Base-by-base conservation (phyloP, 2,329 filamentous ascomycete species). In the Paradendryphiella salina region DNA sequence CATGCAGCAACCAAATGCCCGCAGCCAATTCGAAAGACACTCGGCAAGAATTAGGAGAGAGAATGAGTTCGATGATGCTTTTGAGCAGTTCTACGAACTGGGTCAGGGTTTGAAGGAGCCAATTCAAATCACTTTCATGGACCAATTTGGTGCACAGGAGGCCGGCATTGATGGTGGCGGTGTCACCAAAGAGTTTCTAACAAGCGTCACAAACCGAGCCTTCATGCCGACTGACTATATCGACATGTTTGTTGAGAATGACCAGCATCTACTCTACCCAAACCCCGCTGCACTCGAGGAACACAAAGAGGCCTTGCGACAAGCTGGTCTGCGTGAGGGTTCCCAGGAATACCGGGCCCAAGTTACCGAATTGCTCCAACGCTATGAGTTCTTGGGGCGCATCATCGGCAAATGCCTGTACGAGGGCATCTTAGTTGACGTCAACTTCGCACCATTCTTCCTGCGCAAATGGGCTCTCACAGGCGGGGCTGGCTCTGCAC, bases 321-420 rank as follows among this genome's bases (percentile, higher is more conserved):
- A 77, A 40, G 65, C 69, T 0, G 82, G 83, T 0, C 54, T 85
- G 1, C 64, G 60, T 0, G 84, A 87, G 54, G 75, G 76, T 2
- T 81, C 80, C 15, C 63, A 76, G 3, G 79, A 82, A 18, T 89
- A 82, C 77, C 81, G 79, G 45, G 78, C 81, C 0, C 73, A 76
- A 2, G 77, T 90, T 40, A 71, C 75, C 3, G 80, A 85, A 21
- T 73, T 94, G 13, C 77, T 94, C 4, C 83, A 82, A 55, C 84
- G 86, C 11, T 97, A 90, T 67, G 92, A 97, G 67, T 99, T 99
- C 60, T 79, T 97, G 0, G 94, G 94, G 1, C 87, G 94, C 3
- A 84, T 99, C 21, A 86, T 99, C 20, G 94, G 94, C 9, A 99
- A 99, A 71, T 99, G 94, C 73, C 79, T 99, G 66, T 99, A 99